A percentile compares a stretch with the other conserved stretches of the same genome.
Evolutionary conservation across 176 grass and related monocot genomes (phyloP).

Genomic region (Oryza officinalis): DNA sequence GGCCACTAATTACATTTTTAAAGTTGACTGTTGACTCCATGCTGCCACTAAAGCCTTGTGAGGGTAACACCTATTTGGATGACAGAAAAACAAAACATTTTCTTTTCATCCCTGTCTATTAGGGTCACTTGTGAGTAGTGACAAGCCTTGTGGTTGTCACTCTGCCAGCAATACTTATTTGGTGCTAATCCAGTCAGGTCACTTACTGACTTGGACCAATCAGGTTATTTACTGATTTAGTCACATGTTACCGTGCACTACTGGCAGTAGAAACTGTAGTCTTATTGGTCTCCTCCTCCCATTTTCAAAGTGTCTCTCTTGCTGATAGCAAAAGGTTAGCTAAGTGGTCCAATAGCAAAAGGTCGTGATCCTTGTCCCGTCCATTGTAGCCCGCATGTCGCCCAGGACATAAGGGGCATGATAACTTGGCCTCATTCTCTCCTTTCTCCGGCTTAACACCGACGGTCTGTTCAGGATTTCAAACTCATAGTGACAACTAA

Average conservation of each 20-base stretch:
- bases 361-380: no score
- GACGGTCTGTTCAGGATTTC: no score
- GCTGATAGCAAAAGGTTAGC: not conserved
- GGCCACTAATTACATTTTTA: constrained; percentile 12
- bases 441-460: no score
- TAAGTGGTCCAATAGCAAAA: not conserved
- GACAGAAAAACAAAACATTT: not conserved
- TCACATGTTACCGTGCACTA: not conserved
- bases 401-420: no score
- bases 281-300: constrained; percentile 9
- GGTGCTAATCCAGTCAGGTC: constrained; percentile 32
- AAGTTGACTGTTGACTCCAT: constrained; percentile 42
- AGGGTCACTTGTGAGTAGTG: not conserved
- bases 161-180: not conserved
- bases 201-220: not conserved
- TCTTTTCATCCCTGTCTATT: not conserved
- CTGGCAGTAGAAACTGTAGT: not conserved
- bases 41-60: constrained; percentile 10
- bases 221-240: not conserved
- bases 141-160: not conserved
- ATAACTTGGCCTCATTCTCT: no score
- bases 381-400: no score
- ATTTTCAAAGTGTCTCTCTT: not conserved
- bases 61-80: constrained; percentile 17
- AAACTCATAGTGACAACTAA: no score